These are phyloP conservation scores for Hypholoma sublateritium DNA, from an alignment of 768 basidiomycete species.

Conservation along the genomic window DNA sequence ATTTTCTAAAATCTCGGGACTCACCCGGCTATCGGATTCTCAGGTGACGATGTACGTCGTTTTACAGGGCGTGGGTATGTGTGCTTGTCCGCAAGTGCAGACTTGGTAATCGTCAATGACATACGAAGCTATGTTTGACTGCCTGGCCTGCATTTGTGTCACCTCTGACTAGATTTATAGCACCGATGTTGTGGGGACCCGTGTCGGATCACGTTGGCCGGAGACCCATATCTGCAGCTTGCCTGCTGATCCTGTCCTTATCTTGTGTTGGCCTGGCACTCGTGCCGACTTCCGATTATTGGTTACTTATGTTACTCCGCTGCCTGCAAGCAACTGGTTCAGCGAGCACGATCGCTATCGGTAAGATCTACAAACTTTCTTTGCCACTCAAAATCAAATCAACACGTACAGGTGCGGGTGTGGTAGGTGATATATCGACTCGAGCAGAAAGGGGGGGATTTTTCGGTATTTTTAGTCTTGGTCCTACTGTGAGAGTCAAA, in stretches of 20 bases:
- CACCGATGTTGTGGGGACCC: slow-evolving; percentile 71
- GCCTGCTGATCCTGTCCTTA: slow-evolving; percentile 59
- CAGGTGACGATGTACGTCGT: slow-evolving; percentile 71
- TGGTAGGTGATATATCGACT: slow-evolving; percentile 75
- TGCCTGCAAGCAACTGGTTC: slow-evolving; percentile 80
- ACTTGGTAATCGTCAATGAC: background rate
- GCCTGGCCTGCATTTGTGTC: background rate
- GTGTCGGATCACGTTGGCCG: slow-evolving; percentile 67
- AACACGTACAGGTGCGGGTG: slow-evolving; percentile 55
- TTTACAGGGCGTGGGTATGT: slow-evolving; percentile 60
- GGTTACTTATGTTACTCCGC: slow-evolving; percentile 76
- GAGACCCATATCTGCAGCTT: slow-evolving; percentile 60
- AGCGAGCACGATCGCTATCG: slow-evolving; percentile 78
- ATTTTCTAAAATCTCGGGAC: background rate
- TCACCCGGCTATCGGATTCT: background rate
- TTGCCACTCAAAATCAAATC: background rate
- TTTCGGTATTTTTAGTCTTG: slow-evolving; percentile 64
- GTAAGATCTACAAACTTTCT: slow-evolving; percentile 29
- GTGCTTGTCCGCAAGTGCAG: background rate
- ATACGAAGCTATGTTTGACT: background rate
- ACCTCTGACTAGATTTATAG: slow-evolving; percentile 25
- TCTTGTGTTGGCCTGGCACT: slow-evolving; percentile 65
- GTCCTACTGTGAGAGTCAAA: slow-evolving; percentile 64
- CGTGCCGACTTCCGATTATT: slow-evolving; percentile 59
- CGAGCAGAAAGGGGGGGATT: slow-evolving; percentile 74